These are phyloP conservation scores for Isoetes taiwanensis DNA, from an alignment of 75 land plant species.

Conservation along the genomic window DNA sequence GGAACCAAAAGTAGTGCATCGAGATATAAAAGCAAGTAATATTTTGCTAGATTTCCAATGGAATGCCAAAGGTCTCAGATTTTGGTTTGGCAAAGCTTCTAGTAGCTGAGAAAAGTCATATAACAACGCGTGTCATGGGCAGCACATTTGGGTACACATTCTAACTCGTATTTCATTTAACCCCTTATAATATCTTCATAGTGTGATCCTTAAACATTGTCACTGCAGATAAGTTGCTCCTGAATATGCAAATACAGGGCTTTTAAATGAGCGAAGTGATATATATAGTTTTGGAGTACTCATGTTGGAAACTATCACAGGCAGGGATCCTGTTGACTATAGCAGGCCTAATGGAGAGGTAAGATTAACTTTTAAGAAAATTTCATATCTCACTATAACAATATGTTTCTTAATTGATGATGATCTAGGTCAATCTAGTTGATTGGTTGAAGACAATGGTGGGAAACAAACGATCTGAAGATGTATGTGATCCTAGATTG, in stretches of 20 bases:
- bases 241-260: constrained; percentile 2
- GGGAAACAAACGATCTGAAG: constrained; percentile 4
- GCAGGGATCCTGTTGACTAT: constrained; percentile 1
- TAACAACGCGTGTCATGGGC: constrained; percentile 2
- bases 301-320: background rate
- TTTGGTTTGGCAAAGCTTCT: constrained; percentile 8
- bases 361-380: background rate
- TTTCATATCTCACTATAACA: no score
- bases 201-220: background rate
- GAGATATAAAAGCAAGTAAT: constrained; percentile 2
- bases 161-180: background rate
- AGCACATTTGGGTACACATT: constrained; percentile 5
- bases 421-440: constrained; percentile 1
- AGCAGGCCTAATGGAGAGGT: constrained; percentile 5
- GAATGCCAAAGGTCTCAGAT: constrained; percentile 7
- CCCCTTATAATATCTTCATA: background rate
- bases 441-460: constrained; percentile 7
- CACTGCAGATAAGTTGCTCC: constrained; percentile 2
- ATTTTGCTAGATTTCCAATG: background rate
- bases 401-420: background rate
- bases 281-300: constrained; percentile 4
- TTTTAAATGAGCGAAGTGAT: background rate
- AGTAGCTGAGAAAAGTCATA: constrained; percentile 1
- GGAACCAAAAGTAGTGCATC: constrained; percentile 3
- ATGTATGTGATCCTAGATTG: background rate